Conservation (phyloP, 129 eudicot genomes). For the Helichrysum umbraculigerum region DNA sequence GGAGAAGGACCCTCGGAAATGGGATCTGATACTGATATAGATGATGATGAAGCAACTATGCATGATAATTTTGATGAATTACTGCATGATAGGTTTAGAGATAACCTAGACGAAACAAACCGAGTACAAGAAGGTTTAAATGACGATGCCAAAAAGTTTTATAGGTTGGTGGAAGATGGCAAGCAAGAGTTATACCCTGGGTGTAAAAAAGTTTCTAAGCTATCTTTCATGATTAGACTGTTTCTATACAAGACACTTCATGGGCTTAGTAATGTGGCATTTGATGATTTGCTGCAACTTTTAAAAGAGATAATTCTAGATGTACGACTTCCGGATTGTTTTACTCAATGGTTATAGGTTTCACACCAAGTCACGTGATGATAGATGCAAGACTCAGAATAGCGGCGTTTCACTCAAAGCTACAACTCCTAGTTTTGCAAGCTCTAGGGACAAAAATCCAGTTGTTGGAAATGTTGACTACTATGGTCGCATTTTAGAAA, state of each 20-base stretch:
- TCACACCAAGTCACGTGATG: no score
- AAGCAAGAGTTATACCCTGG: slow-evolving; percentile 12
- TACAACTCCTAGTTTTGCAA: no score
- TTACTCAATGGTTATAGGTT: no score
- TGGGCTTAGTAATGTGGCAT: background rate
- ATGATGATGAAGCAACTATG: background rate
- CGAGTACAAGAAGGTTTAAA: background rate
- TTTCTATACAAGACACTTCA: slow-evolving; percentile 4
- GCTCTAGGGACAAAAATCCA: no score
- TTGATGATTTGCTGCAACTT: background rate
- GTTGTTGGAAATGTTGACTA: no score
- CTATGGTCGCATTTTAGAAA: no score
- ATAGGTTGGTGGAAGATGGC: background rate
- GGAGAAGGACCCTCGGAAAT: background rate
- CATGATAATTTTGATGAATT: slow-evolving; percentile 6
- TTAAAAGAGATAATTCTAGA: background rate
- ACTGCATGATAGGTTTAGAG: slow-evolving; percentile 14
- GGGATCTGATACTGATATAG: background rate
- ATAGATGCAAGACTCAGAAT: no score
- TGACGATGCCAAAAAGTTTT: slow-evolving; percentile 7
- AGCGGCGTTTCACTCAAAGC: no score
- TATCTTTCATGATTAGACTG: slow-evolving; percentile 10
- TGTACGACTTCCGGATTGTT: background rate
- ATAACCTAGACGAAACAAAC: background rate
- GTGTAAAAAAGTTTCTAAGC: background rate